Evolutionary conservation across 2,329 filamentous ascomycete species (phyloP).

Genomic region (Chaetoscypha palmicola): DNA sequence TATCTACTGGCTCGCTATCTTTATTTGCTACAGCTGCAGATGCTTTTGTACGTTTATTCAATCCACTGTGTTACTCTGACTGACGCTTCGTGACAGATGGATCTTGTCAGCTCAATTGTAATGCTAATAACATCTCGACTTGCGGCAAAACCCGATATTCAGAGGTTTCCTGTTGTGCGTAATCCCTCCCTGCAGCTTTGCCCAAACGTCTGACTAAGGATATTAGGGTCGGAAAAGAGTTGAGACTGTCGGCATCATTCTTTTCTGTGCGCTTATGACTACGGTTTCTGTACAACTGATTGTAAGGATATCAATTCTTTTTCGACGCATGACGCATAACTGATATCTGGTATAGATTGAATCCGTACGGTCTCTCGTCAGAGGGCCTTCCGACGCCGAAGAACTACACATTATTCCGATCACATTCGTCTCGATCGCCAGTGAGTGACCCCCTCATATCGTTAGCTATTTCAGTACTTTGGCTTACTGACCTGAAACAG

Average conservation of each 20-base stretch:
- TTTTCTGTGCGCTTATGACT: constrained; percentile 61
- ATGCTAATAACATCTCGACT: constrained; percentile 54
- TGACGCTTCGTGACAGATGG: no score
- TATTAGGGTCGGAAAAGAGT: constrained; percentile 49
- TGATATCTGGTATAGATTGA: constrained; percentile 43
- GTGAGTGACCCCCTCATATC: constrained; percentile 32
- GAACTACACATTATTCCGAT: constrained; percentile 48
- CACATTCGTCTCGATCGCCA: constrained; percentile 46
- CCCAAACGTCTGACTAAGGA: constrained; percentile 3
- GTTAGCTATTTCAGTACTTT: not conserved
- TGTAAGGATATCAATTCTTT: no score
- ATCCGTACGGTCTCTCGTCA: constrained; percentile 45
- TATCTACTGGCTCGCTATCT: constrained; percentile 52
- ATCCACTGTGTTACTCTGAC: no score
- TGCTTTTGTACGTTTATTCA: constrained; percentile 43
- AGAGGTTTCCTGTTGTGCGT: constrained; percentile 53
- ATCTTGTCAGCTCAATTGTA: constrained; percentile 56
- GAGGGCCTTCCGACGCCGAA: constrained; percentile 36
- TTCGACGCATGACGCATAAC: no score
- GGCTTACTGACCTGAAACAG: constrained; percentile 23
- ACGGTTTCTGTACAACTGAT: constrained; percentile 57
- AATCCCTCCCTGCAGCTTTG: constrained; percentile 1
- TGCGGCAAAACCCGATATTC: constrained; percentile 51
- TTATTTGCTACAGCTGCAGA: constrained; percentile 60
- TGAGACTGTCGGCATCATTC: constrained; percentile 58